A percentile compares a stretch with the other conserved stretches of the same genome.
Evolutionary conservation across 345 rosid genomes (phyloP).

Genomic region (Raphanus sativus): DNA sequence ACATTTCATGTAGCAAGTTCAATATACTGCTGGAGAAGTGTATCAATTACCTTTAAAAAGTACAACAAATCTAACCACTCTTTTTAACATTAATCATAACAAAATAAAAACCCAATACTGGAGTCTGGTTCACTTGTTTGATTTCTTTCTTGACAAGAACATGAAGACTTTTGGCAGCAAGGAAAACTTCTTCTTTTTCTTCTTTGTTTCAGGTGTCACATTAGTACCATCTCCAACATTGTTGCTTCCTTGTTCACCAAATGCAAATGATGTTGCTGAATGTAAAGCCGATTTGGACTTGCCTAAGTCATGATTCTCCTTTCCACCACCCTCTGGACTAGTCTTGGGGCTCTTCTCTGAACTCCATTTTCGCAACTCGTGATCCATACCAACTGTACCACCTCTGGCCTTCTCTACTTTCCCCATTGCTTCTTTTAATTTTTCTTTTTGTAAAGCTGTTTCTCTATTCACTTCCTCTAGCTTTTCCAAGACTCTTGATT

Average conservation of each 20-base stretch:
- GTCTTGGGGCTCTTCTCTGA: conserved; percentile 52
- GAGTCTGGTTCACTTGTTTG: conserved; percentile 40
- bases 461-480: conserved; percentile 72
- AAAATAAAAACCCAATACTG: not conserved
- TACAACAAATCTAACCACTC: conserved; percentile 31
- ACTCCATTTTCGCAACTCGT: conserved; percentile 86
- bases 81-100: not conserved
- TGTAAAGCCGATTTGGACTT: conserved; percentile 36
- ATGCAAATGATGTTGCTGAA: conserved; percentile 15
- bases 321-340: conserved; percentile 41
- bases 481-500: conserved; percentile 54
- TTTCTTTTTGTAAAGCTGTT: conserved; percentile 53
- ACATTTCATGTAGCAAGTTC: conserved; percentile 1
- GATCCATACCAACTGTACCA: conserved; percentile 77
- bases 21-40: conserved; percentile 1
- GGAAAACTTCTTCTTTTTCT: conserved; percentile 64
- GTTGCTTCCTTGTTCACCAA: conserved; percentile 44
- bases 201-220: conserved; percentile 46
- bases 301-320: conserved; percentile 31
- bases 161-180: conserved; percentile 67
- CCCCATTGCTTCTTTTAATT: conserved; percentile 58
- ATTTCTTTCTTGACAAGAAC: conserved; percentile 63
- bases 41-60: conserved; percentile 23
- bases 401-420: conserved; percentile 87
- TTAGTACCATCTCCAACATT: conserved; percentile 18